Evolutionary conservation across 768 basidiomycete species (phyloP), one percentile per base, ranked within the genome.

Genomic region (Amanita rubescens): DNA sequence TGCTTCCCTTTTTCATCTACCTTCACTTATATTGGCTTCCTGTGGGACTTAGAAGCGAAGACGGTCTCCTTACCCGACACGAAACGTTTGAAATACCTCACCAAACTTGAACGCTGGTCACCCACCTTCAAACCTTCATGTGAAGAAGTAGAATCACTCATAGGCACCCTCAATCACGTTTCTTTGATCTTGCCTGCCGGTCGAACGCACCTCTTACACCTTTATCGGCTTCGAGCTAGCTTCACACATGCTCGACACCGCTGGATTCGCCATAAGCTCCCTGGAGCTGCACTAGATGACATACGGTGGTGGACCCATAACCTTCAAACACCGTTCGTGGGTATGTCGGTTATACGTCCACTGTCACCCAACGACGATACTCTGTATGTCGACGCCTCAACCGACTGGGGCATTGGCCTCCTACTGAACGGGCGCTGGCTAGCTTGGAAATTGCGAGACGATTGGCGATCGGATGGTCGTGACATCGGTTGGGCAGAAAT

Each of bases 401-500:
- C 71, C 1, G 58, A 57, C 3, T 72, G 64, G 63, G 71, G 71
- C 3, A 68, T 72, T 9, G 72, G 73, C 2, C 44, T 75, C 3
- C 47, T 67, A 1, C 30, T 68, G 5, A 56, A 65, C 17, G 55
- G 57, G 11, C 48, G 43, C 0, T 76, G 71, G 72, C 59, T 68
- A 0, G 67, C 71, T 0, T 75, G 69, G 71, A 43, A 59, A 10
- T 62, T 75, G 8, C 33, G 19, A 25, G 27, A 24, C 0, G 60
- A 61, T 0, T 71, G 70, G 69, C 57, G 58, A 11, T 22, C 49
- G 1, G 57, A 67, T 8, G 63, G 60, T 1, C 56, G 65, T 0
- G 59, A 69, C 11, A 71, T 74, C 5, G 71, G 71, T 0, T 76
- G 75, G 74, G 75, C 67, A 0, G 73, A 76, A 54, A 70, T 74